Evolutionary conservation across 805 yeast genomes (phyloP).

Genomic region (Lipomyces oligophaga): DNA sequence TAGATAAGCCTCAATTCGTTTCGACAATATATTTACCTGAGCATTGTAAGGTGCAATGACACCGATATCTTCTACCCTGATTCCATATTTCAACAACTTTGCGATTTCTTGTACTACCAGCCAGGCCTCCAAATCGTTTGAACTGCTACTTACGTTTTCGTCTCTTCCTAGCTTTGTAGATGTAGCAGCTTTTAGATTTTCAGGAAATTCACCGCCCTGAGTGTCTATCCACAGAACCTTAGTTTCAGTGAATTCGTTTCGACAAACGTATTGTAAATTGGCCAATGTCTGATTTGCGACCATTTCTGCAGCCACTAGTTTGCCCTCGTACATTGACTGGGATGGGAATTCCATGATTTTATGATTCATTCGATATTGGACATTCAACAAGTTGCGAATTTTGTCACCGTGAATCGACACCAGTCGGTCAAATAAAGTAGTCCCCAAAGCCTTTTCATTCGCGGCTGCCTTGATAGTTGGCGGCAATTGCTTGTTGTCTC

Average conservation of each 20-base stretch:
- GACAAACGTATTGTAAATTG: constrained; percentile 52
- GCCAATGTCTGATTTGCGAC: constrained; percentile 49
- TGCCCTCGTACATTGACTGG: constrained; percentile 55
- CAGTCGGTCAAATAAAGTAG: constrained; percentile 78
- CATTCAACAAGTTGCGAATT: constrained; percentile 58
- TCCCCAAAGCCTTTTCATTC: constrained; percentile 48
- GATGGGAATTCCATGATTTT: constrained; percentile 79
- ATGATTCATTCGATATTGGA: constrained; percentile 85
- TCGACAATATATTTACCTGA: constrained; percentile 65
- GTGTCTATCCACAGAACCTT: constrained; percentile 86
- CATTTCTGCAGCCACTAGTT: constrained; percentile 57
- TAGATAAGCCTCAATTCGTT: constrained; percentile 38
- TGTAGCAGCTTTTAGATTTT: constrained; percentile 46
- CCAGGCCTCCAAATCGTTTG: constrained; percentile 70
- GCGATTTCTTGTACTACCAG: constrained; percentile 57
- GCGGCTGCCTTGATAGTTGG: constrained; percentile 67
- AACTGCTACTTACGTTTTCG: constrained; percentile 48
- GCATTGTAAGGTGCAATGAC: constrained; percentile 88
- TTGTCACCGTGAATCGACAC: constrained; percentile 47
- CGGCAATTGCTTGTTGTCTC: constrained; percentile 88
- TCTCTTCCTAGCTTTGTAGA: constrained; percentile 25
- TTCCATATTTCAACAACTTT: constrained; percentile 51
- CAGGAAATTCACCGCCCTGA: constrained; percentile 81
- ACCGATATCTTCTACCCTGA: constrained; percentile 61
- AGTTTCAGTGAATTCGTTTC: constrained; percentile 52